A percentile compares a stretch with the other conserved stretches of the same genome.
Evolutionary conservation across 1,284 basidiomycete genomes (phyloP).

Genomic region (Puccinia hordei): DNA sequence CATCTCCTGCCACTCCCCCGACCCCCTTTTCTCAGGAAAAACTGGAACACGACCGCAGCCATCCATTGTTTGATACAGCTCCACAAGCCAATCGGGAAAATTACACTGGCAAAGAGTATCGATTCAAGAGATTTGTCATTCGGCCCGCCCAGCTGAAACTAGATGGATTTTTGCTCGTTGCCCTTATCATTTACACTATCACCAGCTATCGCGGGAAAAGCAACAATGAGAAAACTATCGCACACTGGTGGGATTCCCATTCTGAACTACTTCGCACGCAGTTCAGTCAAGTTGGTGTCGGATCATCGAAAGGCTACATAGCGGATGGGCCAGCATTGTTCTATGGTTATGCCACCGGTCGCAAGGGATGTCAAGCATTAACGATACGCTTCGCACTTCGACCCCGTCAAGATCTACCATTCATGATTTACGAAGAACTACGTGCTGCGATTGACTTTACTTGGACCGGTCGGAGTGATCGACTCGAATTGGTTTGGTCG

Average conservation of each 20-base stretch:
- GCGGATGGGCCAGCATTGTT: slow-evolving; percentile 74
- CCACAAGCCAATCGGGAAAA: background rate
- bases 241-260: slow-evolving; percentile 18
- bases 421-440: slow-evolving; percentile 67
- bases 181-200: slow-evolving; percentile 21
- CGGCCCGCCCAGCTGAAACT: slow-evolving; percentile 40
- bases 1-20: slow-evolving; percentile 35
- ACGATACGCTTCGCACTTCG: slow-evolving; percentile 76
- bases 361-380: slow-evolving; percentile 72
- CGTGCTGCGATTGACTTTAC: slow-evolving; percentile 73
- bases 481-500: slow-evolving; percentile 73
- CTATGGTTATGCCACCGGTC: slow-evolving; percentile 80
- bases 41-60: background rate
- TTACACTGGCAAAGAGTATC: slow-evolving; percentile 41
- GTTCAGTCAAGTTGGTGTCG: slow-evolving; percentile 39
- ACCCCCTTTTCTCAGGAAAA: background rate
- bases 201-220: slow-evolving; percentile 31
- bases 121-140: slow-evolving; percentile 46
- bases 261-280: slow-evolving; percentile 21
- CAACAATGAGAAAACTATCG: slow-evolving; percentile 17
- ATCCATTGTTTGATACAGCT: background rate
- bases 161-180: slow-evolving; percentile 20
- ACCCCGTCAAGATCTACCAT: slow-evolving; percentile 78
- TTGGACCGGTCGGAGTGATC: slow-evolving; percentile 64
- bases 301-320: slow-evolving; percentile 55